Evolutionary conservation across 805 yeast genomes (phyloP).

Genomic region (Ogataea trehalophila): DNA sequence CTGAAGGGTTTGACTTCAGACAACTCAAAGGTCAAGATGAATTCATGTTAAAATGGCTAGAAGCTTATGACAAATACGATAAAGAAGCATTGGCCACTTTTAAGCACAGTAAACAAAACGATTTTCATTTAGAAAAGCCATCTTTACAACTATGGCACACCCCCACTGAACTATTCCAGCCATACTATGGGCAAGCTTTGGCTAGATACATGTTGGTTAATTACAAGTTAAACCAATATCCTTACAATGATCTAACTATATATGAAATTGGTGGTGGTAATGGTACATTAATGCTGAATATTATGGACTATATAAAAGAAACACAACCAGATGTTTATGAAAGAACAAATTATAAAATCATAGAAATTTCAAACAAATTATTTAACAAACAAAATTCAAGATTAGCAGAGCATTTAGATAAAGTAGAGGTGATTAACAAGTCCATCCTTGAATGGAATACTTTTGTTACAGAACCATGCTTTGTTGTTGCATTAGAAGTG

Average conservation of each 20-base stretch:
- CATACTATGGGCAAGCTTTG: slow-evolving; percentile 79
- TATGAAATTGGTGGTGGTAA: slow-evolving; percentile 92
- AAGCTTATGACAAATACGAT: slow-evolving; percentile 54
- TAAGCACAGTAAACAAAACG: slow-evolving; percentile 16
- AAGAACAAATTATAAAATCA: slow-evolving; percentile 62
- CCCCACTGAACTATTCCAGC: slow-evolving; percentile 81
- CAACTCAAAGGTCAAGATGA: slow-evolving; percentile 59
- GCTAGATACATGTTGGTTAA: slow-evolving; percentile 75
- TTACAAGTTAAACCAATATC: slow-evolving; percentile 62
- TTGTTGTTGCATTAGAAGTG: slow-evolving; percentile 75
- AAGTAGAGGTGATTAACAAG: slow-evolving; percentile 62
- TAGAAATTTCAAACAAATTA: slow-evolving; percentile 64
- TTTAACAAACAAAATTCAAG: slow-evolving; percentile 49
- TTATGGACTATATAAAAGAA: slow-evolving; percentile 56
- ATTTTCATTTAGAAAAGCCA: slow-evolving; percentile 27
- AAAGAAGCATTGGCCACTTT: slow-evolving; percentile 19
- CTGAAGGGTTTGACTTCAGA: slow-evolving; percentile 58
- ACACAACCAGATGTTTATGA: slow-evolving; percentile 71
- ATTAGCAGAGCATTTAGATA: slow-evolving; percentile 39
- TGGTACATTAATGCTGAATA: slow-evolving; percentile 77
- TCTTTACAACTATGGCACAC: slow-evolving; percentile 82
- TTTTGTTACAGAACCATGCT: slow-evolving; percentile 59
- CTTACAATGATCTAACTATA: slow-evolving; percentile 65
- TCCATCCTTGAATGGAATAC: slow-evolving; percentile 74
- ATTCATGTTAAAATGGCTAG: slow-evolving; percentile 64